A percentile compares a stretch with the other conserved stretches of the same genome.
phyloP scores from a whole-genome alignment of 768 basidiomycete genomes.

The Glaciozyma antarctica region DNA sequence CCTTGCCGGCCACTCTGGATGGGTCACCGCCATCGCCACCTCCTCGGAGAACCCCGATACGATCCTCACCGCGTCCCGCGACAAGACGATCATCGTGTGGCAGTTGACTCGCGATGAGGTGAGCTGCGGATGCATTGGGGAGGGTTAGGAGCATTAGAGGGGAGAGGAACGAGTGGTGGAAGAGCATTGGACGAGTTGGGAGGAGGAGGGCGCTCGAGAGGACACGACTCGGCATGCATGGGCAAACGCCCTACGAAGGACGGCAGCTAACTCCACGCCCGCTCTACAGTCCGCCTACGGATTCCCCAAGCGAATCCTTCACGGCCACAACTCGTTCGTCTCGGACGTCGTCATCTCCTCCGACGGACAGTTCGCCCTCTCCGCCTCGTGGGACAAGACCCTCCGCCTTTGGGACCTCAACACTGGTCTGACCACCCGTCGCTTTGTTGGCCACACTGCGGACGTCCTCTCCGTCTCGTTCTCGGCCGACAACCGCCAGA shows the following conservation, averaged over 20 bases:
- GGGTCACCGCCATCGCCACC: conserved; percentile 95
- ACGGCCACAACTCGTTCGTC: conserved; percentile 67
- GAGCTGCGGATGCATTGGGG: neutral
- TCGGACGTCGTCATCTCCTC: conserved; percentile 40
- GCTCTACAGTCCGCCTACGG: conserved; percentile 71
- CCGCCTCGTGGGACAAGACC: conserved; percentile 99
- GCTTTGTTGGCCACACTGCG: conserved; percentile 94
- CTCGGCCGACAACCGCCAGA: conserved; percentile 98
- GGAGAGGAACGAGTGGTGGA: neutral
- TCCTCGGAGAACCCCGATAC: conserved; percentile 96
- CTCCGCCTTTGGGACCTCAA: conserved; percentile 99
- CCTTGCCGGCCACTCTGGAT: conserved; percentile 35
- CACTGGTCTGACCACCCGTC: conserved; percentile 88
- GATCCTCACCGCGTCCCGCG: conserved; percentile 95
- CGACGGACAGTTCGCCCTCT: conserved; percentile 98
- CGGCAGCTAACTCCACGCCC: neutral
- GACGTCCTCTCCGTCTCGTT: conserved; percentile 99
- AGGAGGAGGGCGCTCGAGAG: neutral
- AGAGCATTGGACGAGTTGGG: neutral
- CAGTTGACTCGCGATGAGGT: conserved; percentile 73
- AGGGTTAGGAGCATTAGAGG: neutral
- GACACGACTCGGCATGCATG: neutral
- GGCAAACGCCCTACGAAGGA: no score
- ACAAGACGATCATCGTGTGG: conserved; percentile 99
- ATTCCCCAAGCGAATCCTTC: conserved; percentile 91